Conservation (phyloP, 352 stramenopile species). For the Phytopythium mirpurense region DNA sequence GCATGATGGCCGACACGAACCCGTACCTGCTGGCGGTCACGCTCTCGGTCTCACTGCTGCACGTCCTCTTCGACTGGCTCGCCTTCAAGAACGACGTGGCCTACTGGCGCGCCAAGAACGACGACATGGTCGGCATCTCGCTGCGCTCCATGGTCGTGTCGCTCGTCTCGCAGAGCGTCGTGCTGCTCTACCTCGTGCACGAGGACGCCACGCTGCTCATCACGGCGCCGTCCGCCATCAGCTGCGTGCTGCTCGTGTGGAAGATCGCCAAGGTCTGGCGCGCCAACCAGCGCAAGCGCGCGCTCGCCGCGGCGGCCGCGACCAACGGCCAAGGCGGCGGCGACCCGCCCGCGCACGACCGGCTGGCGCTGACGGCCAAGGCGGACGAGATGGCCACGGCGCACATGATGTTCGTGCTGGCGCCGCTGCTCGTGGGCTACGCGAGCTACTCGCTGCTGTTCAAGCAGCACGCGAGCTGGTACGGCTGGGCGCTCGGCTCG, state of each 20-base stretch:
- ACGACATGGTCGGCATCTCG: conserved; percentile 91
- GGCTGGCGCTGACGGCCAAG: conserved; percentile 36
- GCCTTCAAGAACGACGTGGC: conserved; percentile 97
- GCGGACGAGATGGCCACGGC: conserved; percentile 82
- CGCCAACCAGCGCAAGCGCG: conserved; percentile 22
- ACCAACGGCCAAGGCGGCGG: conserved; percentile 19
- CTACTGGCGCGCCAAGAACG: conserved; percentile 94
- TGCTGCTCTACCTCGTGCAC: conserved; percentile 95
- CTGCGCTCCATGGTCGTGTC: conserved; percentile 91
- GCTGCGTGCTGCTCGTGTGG: conserved; percentile 80
- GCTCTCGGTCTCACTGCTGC: conserved; percentile 93
- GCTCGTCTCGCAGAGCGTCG: conserved; percentile 91
- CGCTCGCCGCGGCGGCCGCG: background rate
- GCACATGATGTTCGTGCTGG: conserved; percentile 76
- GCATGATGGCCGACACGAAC: conserved; percentile 93
- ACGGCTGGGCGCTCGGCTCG: conserved; percentile 83
- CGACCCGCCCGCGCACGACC: conserved; percentile 8
- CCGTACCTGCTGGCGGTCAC: conserved; percentile 93
- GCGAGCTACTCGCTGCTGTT: conserved; percentile 79
- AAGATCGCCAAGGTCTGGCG: conserved; percentile 78
- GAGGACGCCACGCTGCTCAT: conserved; percentile 94
- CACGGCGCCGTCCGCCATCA: conserved; percentile 61
- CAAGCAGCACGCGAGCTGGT: conserved; percentile 78
- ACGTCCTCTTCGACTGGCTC: conserved; percentile 98
- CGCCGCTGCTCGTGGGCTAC: conserved; percentile 72